Conservation (phyloP, 352 stramenopile species). For the Aphanomyces euteiches region DNA sequence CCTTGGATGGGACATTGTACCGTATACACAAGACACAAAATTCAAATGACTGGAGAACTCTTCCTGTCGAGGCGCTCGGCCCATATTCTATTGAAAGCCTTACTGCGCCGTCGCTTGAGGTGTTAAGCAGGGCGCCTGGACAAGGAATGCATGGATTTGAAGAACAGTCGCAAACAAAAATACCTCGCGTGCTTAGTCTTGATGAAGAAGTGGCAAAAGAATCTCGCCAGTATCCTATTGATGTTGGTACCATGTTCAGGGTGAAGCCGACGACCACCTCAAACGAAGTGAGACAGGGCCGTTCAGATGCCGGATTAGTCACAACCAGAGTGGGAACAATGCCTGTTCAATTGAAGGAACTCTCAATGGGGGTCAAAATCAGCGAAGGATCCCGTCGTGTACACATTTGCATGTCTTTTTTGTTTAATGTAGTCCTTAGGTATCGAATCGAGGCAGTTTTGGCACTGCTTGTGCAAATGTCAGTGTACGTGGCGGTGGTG, state of each 20-base stretch:
- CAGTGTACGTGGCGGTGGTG: constrained; percentile 19
- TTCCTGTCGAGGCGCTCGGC: constrained; percentile 1
- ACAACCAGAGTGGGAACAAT: constrained; percentile 2
- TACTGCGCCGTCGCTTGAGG: constrained; percentile 15
- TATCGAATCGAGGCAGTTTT: constrained; percentile 30
- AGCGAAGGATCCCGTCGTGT: constrained; percentile 23
- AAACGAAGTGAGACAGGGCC: background rate
- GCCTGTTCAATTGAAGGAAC: constrained; percentile 19
- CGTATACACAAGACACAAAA: constrained; percentile 21
- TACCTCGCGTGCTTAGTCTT: background rate
- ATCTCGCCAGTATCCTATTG: background rate
- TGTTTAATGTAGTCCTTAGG: constrained; percentile 12
- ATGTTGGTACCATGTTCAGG: background rate
- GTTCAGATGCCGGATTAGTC: constrained; percentile 6
- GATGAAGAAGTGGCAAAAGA: constrained; percentile 4
- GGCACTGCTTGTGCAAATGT: constrained; percentile 30
- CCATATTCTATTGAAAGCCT: constrained; percentile 23
- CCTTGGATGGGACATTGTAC: constrained; percentile 23
- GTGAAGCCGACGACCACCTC: background rate
- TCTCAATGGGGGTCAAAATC: constrained; percentile 30
- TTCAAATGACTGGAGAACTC: constrained; percentile 7
- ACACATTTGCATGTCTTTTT: background rate
- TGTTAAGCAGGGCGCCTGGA: background rate
- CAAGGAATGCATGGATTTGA: constrained; percentile 27
- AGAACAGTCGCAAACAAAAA: constrained; percentile 8